A percentile compares a stretch with the other conserved stretches of the same genome.
phyloP scores from a whole-genome alignment of 2,329 filamentous ascomycete species.

The Pseudogymnoascus sp. region DNA sequence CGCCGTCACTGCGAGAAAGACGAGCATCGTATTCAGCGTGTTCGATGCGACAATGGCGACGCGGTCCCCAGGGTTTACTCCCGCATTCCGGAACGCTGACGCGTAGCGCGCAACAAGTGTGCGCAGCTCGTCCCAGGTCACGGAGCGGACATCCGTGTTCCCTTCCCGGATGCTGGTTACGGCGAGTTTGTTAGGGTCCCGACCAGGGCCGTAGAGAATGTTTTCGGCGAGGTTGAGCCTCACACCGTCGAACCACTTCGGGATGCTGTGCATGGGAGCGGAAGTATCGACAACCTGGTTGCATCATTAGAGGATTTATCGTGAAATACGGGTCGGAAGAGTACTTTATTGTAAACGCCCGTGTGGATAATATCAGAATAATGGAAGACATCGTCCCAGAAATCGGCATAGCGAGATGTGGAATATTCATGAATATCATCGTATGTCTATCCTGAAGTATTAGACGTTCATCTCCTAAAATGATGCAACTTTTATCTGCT shows the following conservation, averaged over 20 bases:
- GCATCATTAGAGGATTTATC: conserved; percentile 14
- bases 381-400: not conserved
- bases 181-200: conserved; percentile 63
- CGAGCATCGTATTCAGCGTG: conserved; percentile 61
- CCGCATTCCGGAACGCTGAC: conserved; percentile 53
- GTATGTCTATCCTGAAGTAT: not conserved
- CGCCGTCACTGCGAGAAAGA: conserved; percentile 58
- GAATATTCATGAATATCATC: not conserved
- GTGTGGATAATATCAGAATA: not conserved
- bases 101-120: conserved; percentile 48
- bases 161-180: conserved; percentile 66
- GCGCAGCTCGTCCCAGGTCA: conserved; percentile 55
- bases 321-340: not conserved
- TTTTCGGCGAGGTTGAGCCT: conserved; percentile 72
- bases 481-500: not conserved
- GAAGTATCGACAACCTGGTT: conserved; percentile 59
- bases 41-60: conserved; percentile 68
- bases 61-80: conserved; percentile 62
- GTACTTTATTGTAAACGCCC: not conserved
- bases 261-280: conserved; percentile 60
- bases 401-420: not conserved
- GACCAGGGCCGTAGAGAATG: conserved; percentile 58
- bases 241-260: conserved; percentile 68
- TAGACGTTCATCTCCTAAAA: not conserved
- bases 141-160: conserved; percentile 43